phyloP scores from a whole-genome alignment of 805 yeast genomes.

The Pichia kluyveri region DNA sequence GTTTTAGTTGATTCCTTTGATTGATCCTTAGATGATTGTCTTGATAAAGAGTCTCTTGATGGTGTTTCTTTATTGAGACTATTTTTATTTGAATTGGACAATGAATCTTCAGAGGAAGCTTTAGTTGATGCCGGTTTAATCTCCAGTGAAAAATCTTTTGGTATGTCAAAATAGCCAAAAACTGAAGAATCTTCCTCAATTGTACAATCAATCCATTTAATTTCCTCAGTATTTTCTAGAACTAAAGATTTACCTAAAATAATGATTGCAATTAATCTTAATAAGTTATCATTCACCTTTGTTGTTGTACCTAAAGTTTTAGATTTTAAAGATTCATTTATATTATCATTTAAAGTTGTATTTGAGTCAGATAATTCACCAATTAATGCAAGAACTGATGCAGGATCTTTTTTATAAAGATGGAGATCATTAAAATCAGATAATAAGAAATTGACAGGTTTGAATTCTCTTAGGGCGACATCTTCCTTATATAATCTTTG shows the following conservation, averaged over 20 bases:
- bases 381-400: slow-evolving; percentile 23
- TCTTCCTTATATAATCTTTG: slow-evolving; percentile 55
- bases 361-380: slow-evolving; percentile 18
- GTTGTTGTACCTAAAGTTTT: slow-evolving; percentile 12
- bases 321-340: neutral
- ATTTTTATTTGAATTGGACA: too few relatives aligned
- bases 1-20: neutral
- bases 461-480: slow-evolving; percentile 50
- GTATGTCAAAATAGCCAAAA: neutral
- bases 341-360: neutral
- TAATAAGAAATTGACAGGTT: slow-evolving; percentile 43
- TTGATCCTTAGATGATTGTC: too few relatives aligned
- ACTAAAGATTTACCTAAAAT: slow-evolving; percentile 23
- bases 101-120: too few relatives aligned
- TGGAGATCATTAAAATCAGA: slow-evolving; percentile 54
- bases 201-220: slow-evolving; percentile 7
- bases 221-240: slow-evolving; percentile 21
- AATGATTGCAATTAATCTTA: slow-evolving; percentile 29
- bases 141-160: neutral
- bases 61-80: too few relatives aligned
- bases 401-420: slow-evolving; percentile 28
- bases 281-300: slow-evolving; percentile 23
- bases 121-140: neutral
- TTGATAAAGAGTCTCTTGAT: too few relatives aligned
- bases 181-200: neutral